These are phyloP conservation scores for Ceratocystis colombiana DNA, from an alignment of 2,329 filamentous ascomycete genomes.

Conservation along the genomic window DNA sequence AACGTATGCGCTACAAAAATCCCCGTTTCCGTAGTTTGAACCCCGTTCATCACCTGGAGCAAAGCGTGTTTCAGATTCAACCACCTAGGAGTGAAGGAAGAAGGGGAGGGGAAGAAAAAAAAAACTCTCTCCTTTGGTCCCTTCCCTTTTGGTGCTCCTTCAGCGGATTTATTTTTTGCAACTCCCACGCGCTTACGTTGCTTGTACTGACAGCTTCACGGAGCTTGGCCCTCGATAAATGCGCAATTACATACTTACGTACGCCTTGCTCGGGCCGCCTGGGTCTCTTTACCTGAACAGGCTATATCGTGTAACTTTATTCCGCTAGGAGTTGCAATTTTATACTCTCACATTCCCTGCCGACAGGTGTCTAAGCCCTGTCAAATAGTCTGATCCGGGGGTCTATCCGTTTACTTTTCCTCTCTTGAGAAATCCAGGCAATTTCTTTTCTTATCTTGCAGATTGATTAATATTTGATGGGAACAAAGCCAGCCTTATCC, in stretches of 20 bases:
- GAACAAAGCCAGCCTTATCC: no score
- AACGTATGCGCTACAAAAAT: background rate
- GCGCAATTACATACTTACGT: background rate
- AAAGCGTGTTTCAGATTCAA: constrained; percentile 14
- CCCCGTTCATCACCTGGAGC: background rate
- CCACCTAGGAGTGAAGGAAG: constrained; percentile 6
- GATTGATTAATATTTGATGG: no score
- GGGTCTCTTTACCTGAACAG: background rate
- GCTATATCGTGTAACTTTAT: background rate
- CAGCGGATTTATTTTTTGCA: background rate
- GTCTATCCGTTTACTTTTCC: background rate
- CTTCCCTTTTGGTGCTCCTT: background rate
- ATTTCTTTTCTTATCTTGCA: no score
- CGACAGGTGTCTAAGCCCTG: constrained; percentile 19
- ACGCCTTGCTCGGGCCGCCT: background rate
- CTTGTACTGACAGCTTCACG: background rate
- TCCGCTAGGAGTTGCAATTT: background rate
- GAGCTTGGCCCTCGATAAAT: background rate
- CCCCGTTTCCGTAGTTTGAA: background rate
- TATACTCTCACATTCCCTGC: background rate
- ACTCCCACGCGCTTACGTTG: background rate
- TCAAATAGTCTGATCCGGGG: constrained; percentile 16
- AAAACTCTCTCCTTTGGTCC: background rate
- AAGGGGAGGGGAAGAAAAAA: constrained; percentile 12
- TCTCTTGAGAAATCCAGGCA: background rate